Conservation (phyloP, 2,329 filamentous ascomycete species). For the Clonostachys solani region DNA sequence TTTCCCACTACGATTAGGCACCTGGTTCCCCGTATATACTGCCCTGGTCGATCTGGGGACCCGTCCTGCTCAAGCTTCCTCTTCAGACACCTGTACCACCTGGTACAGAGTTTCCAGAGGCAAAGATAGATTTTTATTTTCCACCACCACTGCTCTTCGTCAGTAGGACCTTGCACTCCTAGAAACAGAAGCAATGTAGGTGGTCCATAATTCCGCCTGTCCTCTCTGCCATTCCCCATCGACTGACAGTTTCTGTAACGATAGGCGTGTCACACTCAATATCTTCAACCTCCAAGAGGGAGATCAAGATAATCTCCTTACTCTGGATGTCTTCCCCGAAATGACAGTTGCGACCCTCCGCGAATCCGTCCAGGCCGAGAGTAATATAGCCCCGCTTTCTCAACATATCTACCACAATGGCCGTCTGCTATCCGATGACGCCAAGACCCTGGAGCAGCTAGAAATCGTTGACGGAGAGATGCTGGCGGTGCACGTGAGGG, state of each 20-base stretch:
- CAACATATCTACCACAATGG: conserved; percentile 93
- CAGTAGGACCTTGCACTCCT: too few relatives aligned
- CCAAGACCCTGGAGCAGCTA: conserved; percentile 76
- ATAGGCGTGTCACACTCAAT: conserved; percentile 82
- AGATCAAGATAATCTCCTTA: conserved; percentile 70
- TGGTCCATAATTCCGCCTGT: too few relatives aligned
- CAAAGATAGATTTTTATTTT: too few relatives aligned
- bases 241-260: neutral
- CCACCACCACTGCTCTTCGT: too few relatives aligned
- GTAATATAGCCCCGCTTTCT: conserved; percentile 62
- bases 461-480: conserved; percentile 86
- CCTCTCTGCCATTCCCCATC: too few relatives aligned
- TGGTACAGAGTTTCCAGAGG: too few relatives aligned
- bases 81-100: too few relatives aligned
- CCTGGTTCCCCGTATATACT: too few relatives aligned
- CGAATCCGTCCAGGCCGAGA: conserved; percentile 82
- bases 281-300: conserved; percentile 70
- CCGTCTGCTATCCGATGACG: conserved; percentile 69
- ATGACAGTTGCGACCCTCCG: conserved; percentile 85
- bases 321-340: conserved; percentile 75
- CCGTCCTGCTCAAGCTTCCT: too few relatives aligned
- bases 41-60: too few relatives aligned
- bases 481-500: conserved; percentile 77
- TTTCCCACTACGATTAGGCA: too few relatives aligned
- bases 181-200: too few relatives aligned